Conservation (phyloP, 345 rosid genomes). For the Conringia planisiliqua region DNA sequence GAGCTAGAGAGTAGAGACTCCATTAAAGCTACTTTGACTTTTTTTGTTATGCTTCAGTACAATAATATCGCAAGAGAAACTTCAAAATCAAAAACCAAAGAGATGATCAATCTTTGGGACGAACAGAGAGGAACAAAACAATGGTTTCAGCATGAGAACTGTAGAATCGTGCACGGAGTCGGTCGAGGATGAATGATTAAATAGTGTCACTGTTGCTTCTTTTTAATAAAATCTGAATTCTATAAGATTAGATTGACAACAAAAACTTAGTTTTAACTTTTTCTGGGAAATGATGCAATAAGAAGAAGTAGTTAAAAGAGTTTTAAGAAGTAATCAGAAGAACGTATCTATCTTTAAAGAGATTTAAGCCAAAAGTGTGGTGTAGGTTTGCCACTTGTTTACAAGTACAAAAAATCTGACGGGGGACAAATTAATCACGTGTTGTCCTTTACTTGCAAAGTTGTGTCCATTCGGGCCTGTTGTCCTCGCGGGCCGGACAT, state of each 20-base stretch:
- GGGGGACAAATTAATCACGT: not conserved
- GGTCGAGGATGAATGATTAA: not conserved
- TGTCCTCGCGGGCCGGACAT: not conserved
- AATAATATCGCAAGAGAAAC: not conserved
- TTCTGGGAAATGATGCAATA: not conserved
- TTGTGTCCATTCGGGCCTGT: not conserved
- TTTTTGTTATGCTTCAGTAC: not conserved
- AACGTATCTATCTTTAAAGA: not conserved
- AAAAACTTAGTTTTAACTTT: not conserved
- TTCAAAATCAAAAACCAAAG: not conserved
- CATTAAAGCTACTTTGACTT: constrained; percentile 33
- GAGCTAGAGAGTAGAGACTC: constrained; percentile 51
- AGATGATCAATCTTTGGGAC: not conserved
- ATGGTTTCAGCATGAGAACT: not conserved
- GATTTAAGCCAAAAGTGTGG: constrained; percentile 17
- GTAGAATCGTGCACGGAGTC: not conserved
- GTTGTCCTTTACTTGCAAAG: not conserved
- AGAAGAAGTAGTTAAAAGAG: not conserved
- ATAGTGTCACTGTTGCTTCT: not conserved
- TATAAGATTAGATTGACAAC: not conserved
- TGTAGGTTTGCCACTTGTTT: constrained; percentile 22
- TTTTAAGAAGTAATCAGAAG: not conserved
- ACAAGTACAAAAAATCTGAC: not conserved
- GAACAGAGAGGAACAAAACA: not conserved
- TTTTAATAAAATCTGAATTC: not conserved